These are phyloP conservation scores for Hypoxylon intermedium DNA, from an alignment of 495 filamentous ascomycete genomes.

Conservation along the genomic window DNA sequence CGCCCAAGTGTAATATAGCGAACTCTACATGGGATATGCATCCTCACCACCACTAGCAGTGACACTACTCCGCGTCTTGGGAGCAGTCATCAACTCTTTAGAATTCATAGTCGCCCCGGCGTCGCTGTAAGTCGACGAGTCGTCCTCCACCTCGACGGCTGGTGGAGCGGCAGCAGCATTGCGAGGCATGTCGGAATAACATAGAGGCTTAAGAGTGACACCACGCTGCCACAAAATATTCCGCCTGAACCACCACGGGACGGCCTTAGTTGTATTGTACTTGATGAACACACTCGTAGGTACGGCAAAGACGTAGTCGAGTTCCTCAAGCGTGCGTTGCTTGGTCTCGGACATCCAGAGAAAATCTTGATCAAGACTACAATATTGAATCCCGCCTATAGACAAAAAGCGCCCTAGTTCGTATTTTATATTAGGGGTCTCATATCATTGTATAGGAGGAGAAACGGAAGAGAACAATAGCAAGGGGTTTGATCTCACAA, in stretches of 20 bases:
- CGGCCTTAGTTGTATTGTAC: slow-evolving; percentile 54
- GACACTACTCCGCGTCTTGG: slow-evolving; percentile 6
- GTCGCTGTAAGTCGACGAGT: slow-evolving; percentile 5
- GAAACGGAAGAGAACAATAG: neutral
- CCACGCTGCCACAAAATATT: slow-evolving; percentile 55
- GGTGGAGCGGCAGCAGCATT: neutral
- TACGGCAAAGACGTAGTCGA: slow-evolving; percentile 65
- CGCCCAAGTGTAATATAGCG: neutral
- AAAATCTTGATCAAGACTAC: slow-evolving; percentile 74
- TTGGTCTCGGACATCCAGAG: slow-evolving; percentile 82
- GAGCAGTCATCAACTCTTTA: neutral
- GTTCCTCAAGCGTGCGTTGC: slow-evolving; percentile 74
- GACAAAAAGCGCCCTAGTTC: slow-evolving; percentile 55
- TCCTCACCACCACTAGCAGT: slow-evolving; percentile 15
- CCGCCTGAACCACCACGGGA: slow-evolving; percentile 63
- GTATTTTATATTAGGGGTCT: slow-evolving; percentile 21
- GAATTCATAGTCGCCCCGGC: slow-evolving; percentile 15
- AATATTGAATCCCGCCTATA: slow-evolving; percentile 73
- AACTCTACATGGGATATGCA: slow-evolving; percentile 7
- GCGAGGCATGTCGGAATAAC: slow-evolving; percentile 42
- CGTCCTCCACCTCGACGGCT: slow-evolving; percentile 1
- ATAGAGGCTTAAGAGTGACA: slow-evolving; percentile 51
- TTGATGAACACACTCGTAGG: slow-evolving; percentile 56
- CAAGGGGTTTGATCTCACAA: slow-evolving; percentile 53
- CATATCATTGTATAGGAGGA: neutral